Evolutionary conservation across 164 flowering plant genomes (phyloP).

Genomic region (Magnolia kwangsiensis): DNA sequence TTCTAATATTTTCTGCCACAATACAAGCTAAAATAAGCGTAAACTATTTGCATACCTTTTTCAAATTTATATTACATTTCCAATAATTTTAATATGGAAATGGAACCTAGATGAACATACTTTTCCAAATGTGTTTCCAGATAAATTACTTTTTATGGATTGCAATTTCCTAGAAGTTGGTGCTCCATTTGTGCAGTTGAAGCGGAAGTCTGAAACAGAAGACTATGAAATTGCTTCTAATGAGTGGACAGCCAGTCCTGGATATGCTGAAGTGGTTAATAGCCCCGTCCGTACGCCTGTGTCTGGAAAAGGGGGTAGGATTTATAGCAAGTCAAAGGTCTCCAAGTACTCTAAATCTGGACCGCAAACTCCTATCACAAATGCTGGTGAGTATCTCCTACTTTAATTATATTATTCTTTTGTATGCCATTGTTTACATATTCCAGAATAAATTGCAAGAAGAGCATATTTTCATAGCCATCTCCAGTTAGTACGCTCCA

Average conservation of each 20-base stretch:
- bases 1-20: neutral
- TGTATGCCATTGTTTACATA: neutral
- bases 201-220: slow-evolving; percentile 48
- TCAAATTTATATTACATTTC: neutral
- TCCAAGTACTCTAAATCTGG: slow-evolving; percentile 40
- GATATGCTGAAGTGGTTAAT: slow-evolving; percentile 28
- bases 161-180: neutral
- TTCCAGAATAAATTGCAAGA: neutral
- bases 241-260: slow-evolving; percentile 33
- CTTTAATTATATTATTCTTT: neutral
- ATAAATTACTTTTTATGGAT: slow-evolving; percentile 1
- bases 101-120: neutral
- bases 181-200: slow-evolving; percentile 31
- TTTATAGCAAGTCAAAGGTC: slow-evolving; percentile 44
- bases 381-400: slow-evolving; percentile 44
- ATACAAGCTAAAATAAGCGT: too few relatives aligned
- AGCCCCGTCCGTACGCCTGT: slow-evolving; percentile 33
- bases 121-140: neutral
- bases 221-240: slow-evolving; percentile 40
- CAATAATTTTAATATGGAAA: neutral
- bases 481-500: neutral
- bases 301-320: slow-evolving; percentile 55
- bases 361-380: slow-evolving; percentile 61
- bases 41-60: too few relatives aligned
- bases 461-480: too few relatives aligned